These are phyloP conservation scores for Penicillium expansum DNA, from an alignment of 2,329 filamentous ascomycete species.

Conservation along the genomic window DNA sequence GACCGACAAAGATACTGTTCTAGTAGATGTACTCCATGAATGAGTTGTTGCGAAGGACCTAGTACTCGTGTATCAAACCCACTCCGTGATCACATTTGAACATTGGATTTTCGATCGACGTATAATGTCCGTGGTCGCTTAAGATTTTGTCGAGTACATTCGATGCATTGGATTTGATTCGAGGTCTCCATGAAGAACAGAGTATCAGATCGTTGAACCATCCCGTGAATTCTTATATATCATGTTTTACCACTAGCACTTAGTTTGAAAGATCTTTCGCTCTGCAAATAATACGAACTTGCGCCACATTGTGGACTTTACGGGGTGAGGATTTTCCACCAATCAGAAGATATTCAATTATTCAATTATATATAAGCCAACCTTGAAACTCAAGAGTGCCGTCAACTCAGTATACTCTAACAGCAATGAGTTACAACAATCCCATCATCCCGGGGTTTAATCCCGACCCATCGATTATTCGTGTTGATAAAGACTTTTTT, in stretches of 20 bases:
- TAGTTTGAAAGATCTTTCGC: too few species aligned
- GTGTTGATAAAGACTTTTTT: slow-evolving; percentile 54
- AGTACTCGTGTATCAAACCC: too few species aligned
- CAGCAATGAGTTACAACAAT: slow-evolving; percentile 34
- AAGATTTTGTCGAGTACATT: too few species aligned
- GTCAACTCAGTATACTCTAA: not conserved
- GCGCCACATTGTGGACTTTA: not conserved
- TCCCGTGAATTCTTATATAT: not conserved
- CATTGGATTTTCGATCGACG: not conserved
- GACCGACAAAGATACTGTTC: not conserved
- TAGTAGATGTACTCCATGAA: not conserved
- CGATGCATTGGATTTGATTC: not conserved
- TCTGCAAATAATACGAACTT: not conserved
- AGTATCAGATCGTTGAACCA: not conserved
- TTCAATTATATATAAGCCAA: not conserved
- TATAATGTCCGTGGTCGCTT: not conserved
- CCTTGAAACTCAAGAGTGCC: not conserved
- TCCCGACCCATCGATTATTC: slow-evolving; percentile 58
- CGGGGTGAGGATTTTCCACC: slow-evolving; percentile 4
- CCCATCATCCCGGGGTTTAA: slow-evolving; percentile 61
- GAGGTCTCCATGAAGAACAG: not conserved
- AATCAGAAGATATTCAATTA: slow-evolving; percentile 2
- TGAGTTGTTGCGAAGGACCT: not conserved
- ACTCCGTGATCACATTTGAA: not conserved
- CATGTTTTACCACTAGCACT: not conserved